A percentile compares a stretch with the other conserved stretches of the same genome.
Evolutionary conservation across 768 basidiomycete species (phyloP).

Genomic region (Leccinum sublutescens): DNA sequence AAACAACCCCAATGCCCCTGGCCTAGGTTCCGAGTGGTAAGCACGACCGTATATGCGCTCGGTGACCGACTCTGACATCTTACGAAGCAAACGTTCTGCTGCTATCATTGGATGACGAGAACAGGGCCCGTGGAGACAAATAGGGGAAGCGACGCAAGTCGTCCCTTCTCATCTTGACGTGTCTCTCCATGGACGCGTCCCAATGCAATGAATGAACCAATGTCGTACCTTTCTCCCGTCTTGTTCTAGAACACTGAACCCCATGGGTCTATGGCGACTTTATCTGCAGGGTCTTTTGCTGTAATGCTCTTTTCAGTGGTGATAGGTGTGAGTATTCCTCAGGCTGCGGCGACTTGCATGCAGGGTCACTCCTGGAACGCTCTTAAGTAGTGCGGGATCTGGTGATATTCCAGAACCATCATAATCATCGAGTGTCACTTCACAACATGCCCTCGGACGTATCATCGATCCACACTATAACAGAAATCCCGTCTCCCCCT

Average conservation of each 20-base stretch:
- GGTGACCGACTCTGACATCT: neutral
- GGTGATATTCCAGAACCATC: neutral
- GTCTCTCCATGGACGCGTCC: neutral
- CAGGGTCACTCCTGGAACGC: neutral
- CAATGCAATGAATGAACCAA: no score
- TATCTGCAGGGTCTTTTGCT: neutral
- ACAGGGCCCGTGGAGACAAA: neutral
- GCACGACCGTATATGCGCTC: neutral
- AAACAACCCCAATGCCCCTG: neutral
- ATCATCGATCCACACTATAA: conserved; percentile 1
- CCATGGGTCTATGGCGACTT: neutral
- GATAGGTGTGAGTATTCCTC: neutral
- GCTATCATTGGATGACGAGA: neutral
- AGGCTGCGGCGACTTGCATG: neutral
- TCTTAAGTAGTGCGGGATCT: neutral
- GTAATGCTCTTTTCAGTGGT: neutral
- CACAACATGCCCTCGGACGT: conserved; percentile 6
- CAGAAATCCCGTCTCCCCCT: neutral
- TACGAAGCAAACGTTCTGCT: neutral
- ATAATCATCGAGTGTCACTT: neutral
- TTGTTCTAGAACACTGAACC: neutral
- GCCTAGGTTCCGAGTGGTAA: neutral
- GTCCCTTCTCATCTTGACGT: neutral
- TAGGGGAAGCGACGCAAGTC: neutral
- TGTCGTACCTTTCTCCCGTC: neutral